These are phyloP conservation scores for Aspergillus bertholletiae DNA, from an alignment of 495 filamentous ascomycete species.

Conservation along the genomic window DNA sequence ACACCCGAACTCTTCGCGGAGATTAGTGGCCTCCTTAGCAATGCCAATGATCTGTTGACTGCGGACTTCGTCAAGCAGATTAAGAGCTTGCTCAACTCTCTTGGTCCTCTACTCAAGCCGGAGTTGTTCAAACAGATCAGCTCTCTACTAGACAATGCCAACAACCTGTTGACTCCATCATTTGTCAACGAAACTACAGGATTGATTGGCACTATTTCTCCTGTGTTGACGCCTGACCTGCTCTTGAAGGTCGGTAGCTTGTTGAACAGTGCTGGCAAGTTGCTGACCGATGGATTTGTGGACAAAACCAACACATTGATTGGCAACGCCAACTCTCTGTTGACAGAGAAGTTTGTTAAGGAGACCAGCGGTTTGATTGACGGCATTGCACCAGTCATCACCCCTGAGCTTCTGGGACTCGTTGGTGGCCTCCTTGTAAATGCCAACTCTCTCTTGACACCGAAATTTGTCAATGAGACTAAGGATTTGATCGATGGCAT, in stretches of 20 bases:
- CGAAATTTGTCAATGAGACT: conserved; percentile 40
- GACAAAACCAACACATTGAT: conserved; percentile 34
- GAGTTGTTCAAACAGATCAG: conserved; percentile 25
- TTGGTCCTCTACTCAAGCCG: conserved; percentile 27
- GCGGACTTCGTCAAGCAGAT: conserved; percentile 31
- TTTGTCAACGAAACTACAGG: conserved; percentile 35
- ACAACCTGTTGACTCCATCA: conserved; percentile 30
- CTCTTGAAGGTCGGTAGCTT: conserved; percentile 31
- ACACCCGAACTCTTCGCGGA: conserved; percentile 24
- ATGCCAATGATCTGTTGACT: conserved; percentile 32
- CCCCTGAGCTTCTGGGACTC: conserved; percentile 20
- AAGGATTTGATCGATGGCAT: conserved; percentile 37
- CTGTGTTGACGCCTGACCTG: conserved; percentile 34
- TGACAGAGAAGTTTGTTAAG: conserved; percentile 41
- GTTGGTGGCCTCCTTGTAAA: conserved; percentile 32
- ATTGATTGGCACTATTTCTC: conserved; percentile 25
- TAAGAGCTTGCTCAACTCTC: conserved; percentile 28
- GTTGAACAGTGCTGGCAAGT: conserved; percentile 31
- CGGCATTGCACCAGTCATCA: conserved; percentile 33
- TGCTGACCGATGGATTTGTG: conserved; percentile 32
- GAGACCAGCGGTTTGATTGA: conserved; percentile 35
- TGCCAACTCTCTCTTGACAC: conserved; percentile 37
- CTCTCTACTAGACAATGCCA: conserved; percentile 25
- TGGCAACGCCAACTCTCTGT: conserved; percentile 33
- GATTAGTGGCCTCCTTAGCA: conserved; percentile 24